phyloP scores from a whole-genome alignment of 1,284 basidiomycete species.

The Fomitopsis palustris region DNA sequence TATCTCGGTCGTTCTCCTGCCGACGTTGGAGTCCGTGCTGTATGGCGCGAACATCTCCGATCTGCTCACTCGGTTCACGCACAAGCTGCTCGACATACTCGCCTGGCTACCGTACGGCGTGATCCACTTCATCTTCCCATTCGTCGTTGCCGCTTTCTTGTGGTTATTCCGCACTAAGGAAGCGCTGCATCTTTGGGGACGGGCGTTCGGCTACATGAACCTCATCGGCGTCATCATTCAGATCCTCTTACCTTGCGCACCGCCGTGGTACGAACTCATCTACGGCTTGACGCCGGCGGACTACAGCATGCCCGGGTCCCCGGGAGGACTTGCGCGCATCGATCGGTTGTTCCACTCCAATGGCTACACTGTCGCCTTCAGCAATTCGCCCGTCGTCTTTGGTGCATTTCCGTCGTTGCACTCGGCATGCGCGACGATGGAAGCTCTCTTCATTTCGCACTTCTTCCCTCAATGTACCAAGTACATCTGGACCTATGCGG shows the following conservation, averaged over 20 bases:
- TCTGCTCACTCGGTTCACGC: conserved; percentile 91
- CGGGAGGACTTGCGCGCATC: conserved; percentile 91
- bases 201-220: conserved; percentile 94
- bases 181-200: conserved; percentile 82
- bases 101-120: conserved; percentile 98
- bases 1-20: conserved; percentile 90
- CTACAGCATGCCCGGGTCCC: conserved; percentile 89
- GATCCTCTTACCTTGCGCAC: conserved; percentile 88
- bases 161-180: conserved; percentile 82
- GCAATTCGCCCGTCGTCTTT: conserved; percentile 90
- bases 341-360: conserved; percentile 82
- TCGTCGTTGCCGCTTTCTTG: conserved; percentile 74
- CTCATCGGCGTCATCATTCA: conserved; percentile 87
- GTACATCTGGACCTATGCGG: conserved; percentile 83
- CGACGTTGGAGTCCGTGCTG: conserved; percentile 90
- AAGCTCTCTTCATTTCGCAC: conserved; percentile 91
- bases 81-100: conserved; percentile 87
- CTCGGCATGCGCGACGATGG: conserved; percentile 87
- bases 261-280: conserved; percentile 98
- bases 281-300: conserved; percentile 95
- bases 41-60: conserved; percentile 98
- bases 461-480: conserved; percentile 82
- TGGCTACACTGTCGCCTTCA: conserved; percentile 85
- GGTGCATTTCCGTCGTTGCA: conserved; percentile 97
- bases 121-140: conserved; percentile 83